Evolutionary conservation across 225 moss, liverwort and hornwort species (phyloP), one percentile per base, ranked within the genome.

Genomic region (Takakia lepidozioides): DNA sequence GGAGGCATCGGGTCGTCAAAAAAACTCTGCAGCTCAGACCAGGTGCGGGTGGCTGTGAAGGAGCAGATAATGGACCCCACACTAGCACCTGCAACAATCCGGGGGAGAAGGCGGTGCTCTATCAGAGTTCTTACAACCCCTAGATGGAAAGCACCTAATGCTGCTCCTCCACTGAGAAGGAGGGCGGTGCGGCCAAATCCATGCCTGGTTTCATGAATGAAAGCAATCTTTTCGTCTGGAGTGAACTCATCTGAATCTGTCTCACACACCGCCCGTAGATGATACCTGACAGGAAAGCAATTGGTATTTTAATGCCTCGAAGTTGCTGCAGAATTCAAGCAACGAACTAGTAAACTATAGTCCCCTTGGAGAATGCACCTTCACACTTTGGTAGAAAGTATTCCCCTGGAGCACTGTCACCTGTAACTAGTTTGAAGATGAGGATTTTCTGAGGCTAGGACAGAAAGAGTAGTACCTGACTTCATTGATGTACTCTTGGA

Each of bases 41-140:
- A 98, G 14, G 98, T 91, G 19, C 98, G 87, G 17, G 98, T 98
- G 6, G 98, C 98, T 17, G 87, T 79, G 50, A 98, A 98, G 14
- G 98, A 87, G 49, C 98, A 98, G 34, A 90, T 87, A 54, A 98
- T 91, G 19, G 98, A 98, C 22, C 98, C 98, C 10, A 98, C 98
- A 44, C 98, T 98, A 2, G 98, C 98, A 37, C 98, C 98, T 18
- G 98, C 98, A 47, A 91, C 81, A 57, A 98, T 91, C 36, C 98
- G 73, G 18, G 98, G 98, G 41, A 98, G 74, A 51, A 98, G 61
- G 17, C 78, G 72, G 48, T 98, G 91, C 73, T 98, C 98, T 34
- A 98, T 83, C 16, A 98, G 76, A 21, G 98, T 98, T 49, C 91
- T 78, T 36, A 91, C 91, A 28, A 98, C 98, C 27, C 98, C 98